A percentile compares a stretch with the other conserved stretches of the same genome.
phyloP scores from a whole-genome alignment of 164 flowering plant species.

The Stephania japonica region DNA sequence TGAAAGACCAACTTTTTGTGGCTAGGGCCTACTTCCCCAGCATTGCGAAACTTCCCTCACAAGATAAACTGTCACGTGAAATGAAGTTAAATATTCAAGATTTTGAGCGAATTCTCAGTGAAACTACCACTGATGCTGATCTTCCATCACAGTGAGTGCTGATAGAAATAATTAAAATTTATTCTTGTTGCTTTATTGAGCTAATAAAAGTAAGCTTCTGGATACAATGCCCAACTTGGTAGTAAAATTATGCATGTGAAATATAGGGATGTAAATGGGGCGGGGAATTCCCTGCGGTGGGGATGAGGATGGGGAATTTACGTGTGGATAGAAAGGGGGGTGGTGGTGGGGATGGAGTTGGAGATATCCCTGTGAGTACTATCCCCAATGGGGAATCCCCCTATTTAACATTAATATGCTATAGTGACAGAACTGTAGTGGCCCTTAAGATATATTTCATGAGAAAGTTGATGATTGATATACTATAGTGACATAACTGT shows the following conservation, averaged over 20 bases:
- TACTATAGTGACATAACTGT: too few species aligned
- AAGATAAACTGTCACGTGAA: constrained; percentile 60
- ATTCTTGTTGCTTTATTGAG: background rate
- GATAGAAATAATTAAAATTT: background rate
- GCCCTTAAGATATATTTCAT: too few species aligned
- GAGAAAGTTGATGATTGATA: too few species aligned
- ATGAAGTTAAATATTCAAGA: constrained; percentile 92
- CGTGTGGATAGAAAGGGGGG: too few species aligned
- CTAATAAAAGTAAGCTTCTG: background rate
- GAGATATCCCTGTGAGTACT: too few species aligned
- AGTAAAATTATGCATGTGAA: background rate
- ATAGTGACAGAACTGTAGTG: too few species aligned
- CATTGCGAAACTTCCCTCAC: constrained; percentile 77
- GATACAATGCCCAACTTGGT: background rate
- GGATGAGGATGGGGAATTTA: too few species aligned
- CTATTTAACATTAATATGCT: too few species aligned
- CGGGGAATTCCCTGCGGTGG: too few species aligned
- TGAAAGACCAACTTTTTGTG: constrained; percentile 87
- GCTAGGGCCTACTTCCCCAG: constrained; percentile 92
- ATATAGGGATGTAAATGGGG: too few species aligned
- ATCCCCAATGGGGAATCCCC: too few species aligned
- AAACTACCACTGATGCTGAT: constrained; percentile 68
- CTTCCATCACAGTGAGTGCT: constrained; percentile 78
- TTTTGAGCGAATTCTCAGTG: constrained; percentile 79
- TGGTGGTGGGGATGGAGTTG: too few species aligned